These are phyloP conservation scores for Melanomma pulvis-pyrius DNA, from an alignment of 495 filamentous ascomycete species.

Conservation along the genomic window DNA sequence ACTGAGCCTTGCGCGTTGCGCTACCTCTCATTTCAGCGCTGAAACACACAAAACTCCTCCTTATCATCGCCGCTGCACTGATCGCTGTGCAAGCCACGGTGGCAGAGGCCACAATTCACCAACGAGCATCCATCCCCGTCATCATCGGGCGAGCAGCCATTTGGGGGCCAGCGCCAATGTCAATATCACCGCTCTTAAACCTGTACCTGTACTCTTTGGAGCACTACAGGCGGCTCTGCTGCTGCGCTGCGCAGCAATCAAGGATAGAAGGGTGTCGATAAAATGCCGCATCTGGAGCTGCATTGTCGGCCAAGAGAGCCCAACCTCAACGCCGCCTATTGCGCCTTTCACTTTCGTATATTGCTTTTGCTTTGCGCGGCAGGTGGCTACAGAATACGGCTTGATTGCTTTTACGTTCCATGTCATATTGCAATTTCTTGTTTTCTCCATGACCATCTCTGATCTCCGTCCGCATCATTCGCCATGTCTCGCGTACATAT, in stretches of 20 bases:
- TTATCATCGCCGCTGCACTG: neutral
- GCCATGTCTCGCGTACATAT: too few relatives aligned
- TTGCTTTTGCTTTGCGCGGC: neutral
- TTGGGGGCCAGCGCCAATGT: neutral
- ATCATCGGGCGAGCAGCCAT: neutral
- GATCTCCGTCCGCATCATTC: too few relatives aligned
- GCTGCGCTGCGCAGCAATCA: neutral
- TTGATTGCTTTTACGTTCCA: too few relatives aligned
- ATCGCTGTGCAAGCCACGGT: neutral
- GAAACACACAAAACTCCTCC: neutral
- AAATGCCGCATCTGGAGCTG: conserved; percentile 1
- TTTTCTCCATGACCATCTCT: too few relatives aligned
- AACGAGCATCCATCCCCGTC: neutral
- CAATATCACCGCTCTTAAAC: neutral
- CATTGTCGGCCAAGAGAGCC: neutral
- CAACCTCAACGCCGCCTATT: neutral
- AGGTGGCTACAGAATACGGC: neutral
- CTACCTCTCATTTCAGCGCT: neutral
- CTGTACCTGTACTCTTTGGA: neutral
- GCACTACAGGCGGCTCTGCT: neutral
- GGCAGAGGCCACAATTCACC: neutral
- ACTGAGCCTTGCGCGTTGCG: conserved; percentile 6
- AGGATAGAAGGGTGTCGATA: neutral
- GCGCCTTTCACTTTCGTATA: neutral
- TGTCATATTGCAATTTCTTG: too few relatives aligned